Percentiles rank a stretch among this genome's conserved stretches.
Conservation (phyloP, 305 asterid species). For the Fraxinus baroniana region DNA sequence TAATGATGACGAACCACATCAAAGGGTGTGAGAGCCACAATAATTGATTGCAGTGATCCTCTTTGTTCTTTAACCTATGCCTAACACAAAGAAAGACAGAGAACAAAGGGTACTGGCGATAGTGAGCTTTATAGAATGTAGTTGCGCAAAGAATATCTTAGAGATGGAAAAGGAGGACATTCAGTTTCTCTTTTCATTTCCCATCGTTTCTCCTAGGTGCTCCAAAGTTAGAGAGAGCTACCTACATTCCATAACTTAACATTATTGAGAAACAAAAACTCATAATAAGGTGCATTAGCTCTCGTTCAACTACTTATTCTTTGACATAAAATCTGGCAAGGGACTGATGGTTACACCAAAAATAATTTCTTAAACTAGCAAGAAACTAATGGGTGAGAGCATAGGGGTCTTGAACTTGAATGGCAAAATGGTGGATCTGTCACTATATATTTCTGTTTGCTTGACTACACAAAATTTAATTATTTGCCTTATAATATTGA, state of each 20-base stretch:
- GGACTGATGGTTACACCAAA: background rate
- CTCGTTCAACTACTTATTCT: background rate
- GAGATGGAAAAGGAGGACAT: background rate
- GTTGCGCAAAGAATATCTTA: background rate
- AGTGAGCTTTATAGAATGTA: background rate
- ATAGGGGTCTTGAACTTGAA: background rate
- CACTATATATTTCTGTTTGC: background rate
- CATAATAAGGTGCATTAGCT: background rate
- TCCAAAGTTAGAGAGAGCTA: background rate
- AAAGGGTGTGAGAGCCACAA: background rate
- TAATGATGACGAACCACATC: background rate
- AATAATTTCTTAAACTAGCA: background rate
- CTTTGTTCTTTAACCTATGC: background rate
- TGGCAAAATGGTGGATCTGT: background rate
- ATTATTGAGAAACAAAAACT: background rate
- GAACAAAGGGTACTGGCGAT: background rate
- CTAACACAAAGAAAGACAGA: background rate
- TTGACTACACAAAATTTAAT: constrained; percentile 5
- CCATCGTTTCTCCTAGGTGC: background rate
- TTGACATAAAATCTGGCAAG: background rate
- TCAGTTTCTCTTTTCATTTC: background rate
- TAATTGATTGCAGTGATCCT: background rate
- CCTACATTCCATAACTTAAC: background rate
- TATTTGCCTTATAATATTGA: background rate
- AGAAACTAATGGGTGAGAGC: background rate